Percentiles rank a stretch among this genome's conserved stretches.
Evolutionary conservation across 2,329 filamentous ascomycete species (phyloP).

Genomic region (Microcera coccophila): DNA sequence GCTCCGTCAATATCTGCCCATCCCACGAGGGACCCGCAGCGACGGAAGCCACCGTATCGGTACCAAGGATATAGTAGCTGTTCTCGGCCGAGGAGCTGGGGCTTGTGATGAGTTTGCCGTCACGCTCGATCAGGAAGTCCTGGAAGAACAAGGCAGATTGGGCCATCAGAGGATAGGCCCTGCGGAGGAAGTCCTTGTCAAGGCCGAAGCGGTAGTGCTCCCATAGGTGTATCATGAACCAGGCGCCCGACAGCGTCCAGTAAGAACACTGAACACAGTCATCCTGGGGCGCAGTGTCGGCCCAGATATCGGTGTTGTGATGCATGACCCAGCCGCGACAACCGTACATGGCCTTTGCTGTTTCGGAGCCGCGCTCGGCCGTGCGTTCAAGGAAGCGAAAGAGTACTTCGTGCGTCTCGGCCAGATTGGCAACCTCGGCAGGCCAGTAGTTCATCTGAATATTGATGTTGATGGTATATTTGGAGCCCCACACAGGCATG

Average conservation of each 20-base stretch:
- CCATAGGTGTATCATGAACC: constrained; percentile 24
- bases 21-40: constrained; percentile 20
- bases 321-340: constrained; percentile 36
- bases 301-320: constrained; percentile 40
- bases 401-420: constrained; percentile 40
- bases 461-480: constrained; percentile 51
- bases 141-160: constrained; percentile 36
- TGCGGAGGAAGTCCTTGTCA: constrained; percentile 8
- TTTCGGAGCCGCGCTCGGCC: constrained; percentile 27
- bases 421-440: constrained; percentile 28
- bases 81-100: constrained; percentile 27
- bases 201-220: constrained; percentile 19
- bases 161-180: constrained; percentile 30
- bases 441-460: constrained; percentile 53
- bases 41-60: constrained; percentile 25
- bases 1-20: constrained; percentile 12
- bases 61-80: constrained; percentile 16
- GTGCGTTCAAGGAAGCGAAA: constrained; percentile 31
- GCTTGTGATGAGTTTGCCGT: constrained; percentile 24
- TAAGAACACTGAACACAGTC: constrained; percentile 27
- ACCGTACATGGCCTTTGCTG: constrained; percentile 35
- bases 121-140: constrained; percentile 33
- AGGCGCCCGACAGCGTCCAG: constrained; percentile 24
- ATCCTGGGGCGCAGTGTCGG: constrained; percentile 35
- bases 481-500: constrained; percentile 41